phyloP scores from a whole-genome alignment of 345 rosid species.

The Arabidopsis suecica region DNA sequence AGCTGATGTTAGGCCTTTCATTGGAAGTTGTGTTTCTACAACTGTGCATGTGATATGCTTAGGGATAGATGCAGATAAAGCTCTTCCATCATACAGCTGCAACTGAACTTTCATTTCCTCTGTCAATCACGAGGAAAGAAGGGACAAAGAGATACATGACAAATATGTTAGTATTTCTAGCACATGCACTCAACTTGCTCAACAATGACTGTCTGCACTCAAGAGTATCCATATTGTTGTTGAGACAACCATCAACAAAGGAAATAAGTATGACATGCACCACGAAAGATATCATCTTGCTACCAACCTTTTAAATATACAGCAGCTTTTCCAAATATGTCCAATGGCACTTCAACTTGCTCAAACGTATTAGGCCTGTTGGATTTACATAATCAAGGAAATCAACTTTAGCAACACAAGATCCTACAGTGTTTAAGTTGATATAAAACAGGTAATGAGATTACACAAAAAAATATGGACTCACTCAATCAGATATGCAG shows the following conservation, averaged over 20 bases:
- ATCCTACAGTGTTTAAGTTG: background rate
- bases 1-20: conserved; percentile 70
- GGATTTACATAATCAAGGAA: conserved; percentile 6
- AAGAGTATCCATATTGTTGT: background rate
- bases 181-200: background rate
- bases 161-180: background rate
- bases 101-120: conserved; percentile 84
- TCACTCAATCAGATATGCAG: conserved; percentile 84
- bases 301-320: conserved; percentile 75
- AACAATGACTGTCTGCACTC: background rate
- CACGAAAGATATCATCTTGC: background rate
- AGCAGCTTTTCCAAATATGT: conserved; percentile 76
- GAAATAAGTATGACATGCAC: background rate
- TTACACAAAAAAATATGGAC: conserved; percentile 37
- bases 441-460: background rate
- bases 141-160: background rate
- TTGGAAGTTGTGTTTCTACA: conserved; percentile 65
- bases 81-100: conserved; percentile 76
- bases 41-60: conserved; percentile 77
- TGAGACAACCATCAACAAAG: background rate
- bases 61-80: conserved; percentile 80
- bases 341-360: conserved; percentile 80
- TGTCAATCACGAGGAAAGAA: conserved; percentile 46
- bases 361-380: conserved; percentile 78
- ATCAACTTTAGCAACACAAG: background rate